These are phyloP conservation scores for Cutaneotrichosporon sp. DNA, from an alignment of 1,284 basidiomycete species.

Conservation along the genomic window DNA sequence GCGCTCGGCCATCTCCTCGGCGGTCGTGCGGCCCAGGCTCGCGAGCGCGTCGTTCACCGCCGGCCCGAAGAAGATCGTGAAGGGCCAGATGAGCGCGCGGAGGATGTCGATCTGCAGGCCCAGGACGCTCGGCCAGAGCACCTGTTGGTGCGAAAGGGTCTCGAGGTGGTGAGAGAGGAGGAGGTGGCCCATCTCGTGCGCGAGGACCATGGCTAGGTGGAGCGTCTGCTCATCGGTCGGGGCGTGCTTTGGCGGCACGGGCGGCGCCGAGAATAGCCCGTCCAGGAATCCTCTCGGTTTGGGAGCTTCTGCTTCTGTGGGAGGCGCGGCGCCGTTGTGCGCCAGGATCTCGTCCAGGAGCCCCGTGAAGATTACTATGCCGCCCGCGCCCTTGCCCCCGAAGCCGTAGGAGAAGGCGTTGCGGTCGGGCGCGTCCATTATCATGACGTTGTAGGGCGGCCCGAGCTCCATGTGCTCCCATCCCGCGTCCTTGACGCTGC, in stretches of 20 bases:
- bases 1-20: constrained; percentile 68
- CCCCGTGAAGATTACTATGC: constrained; percentile 85
- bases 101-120: constrained; percentile 73
- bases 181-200: constrained; percentile 85
- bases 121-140: constrained; percentile 75
- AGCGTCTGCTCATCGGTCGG: constrained; percentile 77
- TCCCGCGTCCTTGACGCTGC: constrained; percentile 33
- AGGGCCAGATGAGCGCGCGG: constrained; percentile 74
- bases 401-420: constrained; percentile 93
- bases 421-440: constrained; percentile 75
- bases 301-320: no score
- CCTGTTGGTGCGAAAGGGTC: constrained; percentile 75
- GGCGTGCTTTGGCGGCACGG: constrained; percentile 12
- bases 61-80: constrained; percentile 85
- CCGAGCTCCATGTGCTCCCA: constrained; percentile 59
- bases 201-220: constrained; percentile 78
- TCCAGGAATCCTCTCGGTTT: constrained; percentile 18
- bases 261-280: constrained; percentile 41
- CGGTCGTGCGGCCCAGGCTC: constrained; percentile 71
- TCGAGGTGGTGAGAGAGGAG: constrained; percentile 86
- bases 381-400: constrained; percentile 82
- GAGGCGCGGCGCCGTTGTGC: constrained; percentile 42
- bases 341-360: constrained; percentile 77
- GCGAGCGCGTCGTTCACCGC: constrained; percentile 88
- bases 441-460: constrained; percentile 78